Evolutionary conservation across 2,329 filamentous ascomycete species (phyloP), one percentile per base, ranked within the genome.

Genomic region (Phaeosphaeria sp.): DNA sequence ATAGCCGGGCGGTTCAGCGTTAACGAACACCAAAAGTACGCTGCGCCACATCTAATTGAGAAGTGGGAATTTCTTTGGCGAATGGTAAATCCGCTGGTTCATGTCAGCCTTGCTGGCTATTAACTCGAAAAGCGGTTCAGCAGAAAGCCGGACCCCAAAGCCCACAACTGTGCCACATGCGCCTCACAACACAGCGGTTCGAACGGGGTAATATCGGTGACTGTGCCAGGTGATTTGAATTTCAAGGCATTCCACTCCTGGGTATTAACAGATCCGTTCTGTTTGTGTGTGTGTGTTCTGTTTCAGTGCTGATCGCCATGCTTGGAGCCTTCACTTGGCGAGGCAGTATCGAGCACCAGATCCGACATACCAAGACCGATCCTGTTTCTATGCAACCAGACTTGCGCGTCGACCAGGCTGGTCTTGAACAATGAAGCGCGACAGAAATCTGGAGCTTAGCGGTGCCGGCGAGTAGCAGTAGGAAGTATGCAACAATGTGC

Each of bases 1-100:
- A 39, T 39, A 57, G 49, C 65, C 66, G 64, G 56, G 59, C 59
- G 66, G 56, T 55, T 64, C 48, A 48, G 20, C 36, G 17, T 27
- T 33, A 17, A 25, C 47, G 25, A 52, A 46, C 51, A 47, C 18
- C 42, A 44, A 50, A 25, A 21, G 43, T 53, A 27, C 40, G 46
- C 59, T 46, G 47, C 51, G 56, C 56, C 54, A 49, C 48, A 53
- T 7, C 11, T 40, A n/a, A 7, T 15, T 9, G n/a, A 11, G 45
- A 22, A 22, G 39, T 20, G 5, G 20, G 6, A 5, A 21, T 21
- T 50, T 36, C 20, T 11, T 18, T 20, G 36, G 13, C 25, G 24
- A 55, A 50, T 40, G 3, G 18, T 33, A 39, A 17, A 39, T 7
- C 7, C 36, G 7, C 36, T n/a, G 11, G 17, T 39, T 39, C 36